A percentile compares a stretch with the other conserved stretches of the same genome.
These are phyloP conservation scores for Leccinum subgranulosum DNA, from an alignment of 768 basidiomycete genomes.

Conservation along the genomic window DNA sequence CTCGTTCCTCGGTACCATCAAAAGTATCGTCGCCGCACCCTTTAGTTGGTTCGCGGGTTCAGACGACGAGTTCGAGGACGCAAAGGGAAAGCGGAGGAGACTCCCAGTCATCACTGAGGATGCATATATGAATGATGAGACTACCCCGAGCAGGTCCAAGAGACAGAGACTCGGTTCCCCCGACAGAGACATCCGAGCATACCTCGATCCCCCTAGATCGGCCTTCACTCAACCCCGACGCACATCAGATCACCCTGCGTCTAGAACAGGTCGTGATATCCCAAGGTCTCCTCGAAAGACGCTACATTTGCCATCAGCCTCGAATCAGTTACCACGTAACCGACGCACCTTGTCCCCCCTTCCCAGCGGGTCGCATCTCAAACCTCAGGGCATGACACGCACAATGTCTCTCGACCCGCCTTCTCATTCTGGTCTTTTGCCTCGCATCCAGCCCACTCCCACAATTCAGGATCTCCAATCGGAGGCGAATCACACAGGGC, in stretches of 20 bases:
- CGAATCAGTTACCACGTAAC: slow-evolving; percentile 32
- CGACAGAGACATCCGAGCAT: slow-evolving; percentile 37
- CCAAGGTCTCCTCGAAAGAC: slow-evolving; percentile 30
- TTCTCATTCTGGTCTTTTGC: slow-evolving; percentile 20
- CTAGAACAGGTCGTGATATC: slow-evolving; percentile 20
- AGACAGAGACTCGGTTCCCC: slow-evolving; percentile 55
- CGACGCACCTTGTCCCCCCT: slow-evolving; percentile 44
- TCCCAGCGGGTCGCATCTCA: slow-evolving; percentile 31
- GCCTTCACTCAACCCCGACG: slow-evolving; percentile 35
- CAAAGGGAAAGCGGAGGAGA: slow-evolving; percentile 56
- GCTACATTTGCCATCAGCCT: slow-evolving; percentile 29
- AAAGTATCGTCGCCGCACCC: slow-evolving; percentile 63
- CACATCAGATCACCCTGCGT: slow-evolving; percentile 14
- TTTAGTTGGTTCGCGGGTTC: slow-evolving; percentile 51
- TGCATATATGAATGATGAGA: slow-evolving; percentile 29
- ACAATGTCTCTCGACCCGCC: slow-evolving; percentile 78
- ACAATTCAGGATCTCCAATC: slow-evolving; percentile 34
- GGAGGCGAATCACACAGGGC: slow-evolving; percentile 15
- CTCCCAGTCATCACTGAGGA: slow-evolving; percentile 28
- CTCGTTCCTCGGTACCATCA: slow-evolving; percentile 61
- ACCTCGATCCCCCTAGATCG: slow-evolving; percentile 54
- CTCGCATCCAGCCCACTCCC: slow-evolving; percentile 26
- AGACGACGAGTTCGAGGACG: slow-evolving; percentile 48
- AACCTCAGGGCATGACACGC: slow-evolving; percentile 40
- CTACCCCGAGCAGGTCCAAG: slow-evolving; percentile 39